These are phyloP conservation scores for Xylariomycetidae sp. DNA, from an alignment of 2,329 filamentous ascomycete genomes.

Conservation along the genomic window DNA sequence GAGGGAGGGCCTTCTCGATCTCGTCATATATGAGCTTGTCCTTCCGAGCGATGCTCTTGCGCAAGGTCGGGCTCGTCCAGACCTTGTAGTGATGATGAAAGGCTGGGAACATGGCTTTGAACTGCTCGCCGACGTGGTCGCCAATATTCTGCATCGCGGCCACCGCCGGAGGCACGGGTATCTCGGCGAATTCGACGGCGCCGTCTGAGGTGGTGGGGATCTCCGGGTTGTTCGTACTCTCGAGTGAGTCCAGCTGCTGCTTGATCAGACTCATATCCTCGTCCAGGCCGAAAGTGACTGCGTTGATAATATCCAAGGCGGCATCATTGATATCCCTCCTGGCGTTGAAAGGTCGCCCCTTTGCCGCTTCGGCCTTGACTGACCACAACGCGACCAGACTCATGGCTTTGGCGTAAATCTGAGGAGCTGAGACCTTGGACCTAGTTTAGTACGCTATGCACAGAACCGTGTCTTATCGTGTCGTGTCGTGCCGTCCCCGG, in stretches of 20 bases:
- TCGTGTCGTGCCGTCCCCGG: too few species aligned
- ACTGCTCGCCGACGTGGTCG: constrained; percentile 12
- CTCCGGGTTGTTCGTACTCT: too few species aligned
- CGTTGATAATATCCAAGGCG: constrained; percentile 29
- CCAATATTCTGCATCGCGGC: constrained; percentile 10
- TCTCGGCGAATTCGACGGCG: constrained; percentile 10
- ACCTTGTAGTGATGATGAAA: constrained; percentile 8
- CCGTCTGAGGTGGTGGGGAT: constrained; percentile 3
- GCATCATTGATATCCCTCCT: constrained; percentile 24
- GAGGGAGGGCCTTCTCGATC: constrained; percentile 14
- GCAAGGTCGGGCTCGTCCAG: constrained; percentile 6
- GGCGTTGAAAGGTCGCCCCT: constrained; percentile 24
- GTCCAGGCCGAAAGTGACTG: constrained; percentile 25
- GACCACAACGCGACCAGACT: too few species aligned
- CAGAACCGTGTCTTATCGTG: too few species aligned
- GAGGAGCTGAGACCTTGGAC: too few species aligned
- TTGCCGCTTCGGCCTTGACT: constrained; percentile 21
- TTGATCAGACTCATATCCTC: too few species aligned
- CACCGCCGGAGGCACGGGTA: constrained; percentile 11
- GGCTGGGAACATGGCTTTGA: constrained; percentile 9
- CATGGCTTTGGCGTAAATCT: too few species aligned
- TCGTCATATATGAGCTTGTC: constrained; percentile 15
- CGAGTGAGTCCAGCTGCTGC: too few species aligned
- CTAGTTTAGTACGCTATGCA: too few species aligned
- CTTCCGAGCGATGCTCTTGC: constrained; percentile 10